Conservation (phyloP, 768 basidiomycete genomes). For the Calocera viscosa region DNA sequence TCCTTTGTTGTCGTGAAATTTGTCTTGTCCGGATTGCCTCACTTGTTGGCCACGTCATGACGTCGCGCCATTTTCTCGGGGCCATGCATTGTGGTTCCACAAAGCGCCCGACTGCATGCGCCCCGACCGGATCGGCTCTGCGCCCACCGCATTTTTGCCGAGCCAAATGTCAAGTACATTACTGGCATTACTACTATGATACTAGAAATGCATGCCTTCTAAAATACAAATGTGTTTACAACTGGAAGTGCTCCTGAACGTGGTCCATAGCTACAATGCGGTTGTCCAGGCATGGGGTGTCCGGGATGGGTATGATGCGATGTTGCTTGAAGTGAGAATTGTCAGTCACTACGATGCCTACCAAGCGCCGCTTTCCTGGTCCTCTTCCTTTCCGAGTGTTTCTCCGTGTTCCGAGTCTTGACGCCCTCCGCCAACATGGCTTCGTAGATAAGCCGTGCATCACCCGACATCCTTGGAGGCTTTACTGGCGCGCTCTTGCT, state of each 20-base stretch:
- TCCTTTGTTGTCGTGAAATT: too few relatives aligned
- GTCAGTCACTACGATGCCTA: background rate
- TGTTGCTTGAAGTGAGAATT: background rate
- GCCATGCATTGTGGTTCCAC: too few relatives aligned
- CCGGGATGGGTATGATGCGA: slow-evolving; percentile 1
- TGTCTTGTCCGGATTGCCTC: too few relatives aligned
- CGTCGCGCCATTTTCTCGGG: background rate
- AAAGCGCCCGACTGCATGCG: background rate
- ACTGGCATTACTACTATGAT: slow-evolving; percentile 3
- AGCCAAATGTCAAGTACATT: background rate
- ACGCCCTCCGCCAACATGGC: background rate
- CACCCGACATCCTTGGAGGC: background rate
- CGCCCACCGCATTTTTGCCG: background rate
- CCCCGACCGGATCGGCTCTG: background rate
- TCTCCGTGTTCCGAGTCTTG: background rate
- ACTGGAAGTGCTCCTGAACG: background rate
- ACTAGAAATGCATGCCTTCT: background rate
- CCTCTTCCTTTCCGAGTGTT: background rate
- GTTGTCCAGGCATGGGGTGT: background rate
- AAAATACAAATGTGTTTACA: slow-evolving; percentile 2
- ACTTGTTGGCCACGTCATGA: background rate
- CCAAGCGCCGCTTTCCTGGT: background rate
- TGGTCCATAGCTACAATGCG: slow-evolving; percentile 2
- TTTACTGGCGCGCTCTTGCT: background rate
- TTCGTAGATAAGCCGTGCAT: background rate